These are phyloP conservation scores for Phytophthora sp. DNA, from an alignment of 352 stramenopile species.

Conservation along the genomic window DNA sequence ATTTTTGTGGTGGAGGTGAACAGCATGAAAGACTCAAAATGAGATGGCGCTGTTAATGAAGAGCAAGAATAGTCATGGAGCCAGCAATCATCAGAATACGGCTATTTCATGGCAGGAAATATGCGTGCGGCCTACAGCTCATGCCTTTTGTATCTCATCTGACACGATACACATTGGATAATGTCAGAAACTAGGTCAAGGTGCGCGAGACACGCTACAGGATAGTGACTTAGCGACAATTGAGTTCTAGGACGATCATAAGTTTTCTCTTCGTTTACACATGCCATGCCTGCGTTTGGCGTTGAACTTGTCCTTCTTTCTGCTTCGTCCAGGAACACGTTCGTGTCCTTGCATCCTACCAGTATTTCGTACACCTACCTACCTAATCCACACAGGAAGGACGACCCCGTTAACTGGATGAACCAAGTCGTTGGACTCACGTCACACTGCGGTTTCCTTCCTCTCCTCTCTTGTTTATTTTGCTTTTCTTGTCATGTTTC, in stretches of 20 bases:
- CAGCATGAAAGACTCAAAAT: background rate
- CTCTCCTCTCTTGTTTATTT: constrained; percentile 45
- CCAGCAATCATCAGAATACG: constrained; percentile 6
- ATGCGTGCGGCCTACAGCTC: too few relatives aligned
- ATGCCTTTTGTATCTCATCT: background rate
- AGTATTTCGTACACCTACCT: constrained; percentile 40
- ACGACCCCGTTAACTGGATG: constrained; percentile 1
- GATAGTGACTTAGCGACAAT: too few relatives aligned
- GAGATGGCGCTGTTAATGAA: too few relatives aligned
- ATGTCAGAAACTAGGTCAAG: constrained; percentile 23
- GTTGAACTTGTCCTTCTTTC: constrained; percentile 23
- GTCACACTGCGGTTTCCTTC: constrained; percentile 19
- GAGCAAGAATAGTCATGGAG: constrained; percentile 20
- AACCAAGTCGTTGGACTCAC: constrained; percentile 24
- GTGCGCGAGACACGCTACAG: constrained; percentile 11
- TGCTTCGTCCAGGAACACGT: constrained; percentile 22
- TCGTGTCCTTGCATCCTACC: constrained; percentile 27
- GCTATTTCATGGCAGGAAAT: too few relatives aligned
- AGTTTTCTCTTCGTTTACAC: constrained; percentile 38
- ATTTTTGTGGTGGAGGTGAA: constrained; percentile 21
- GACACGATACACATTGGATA: constrained; percentile 6
- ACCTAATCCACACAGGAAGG: constrained; percentile 38
- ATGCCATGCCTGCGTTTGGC: constrained; percentile 23
- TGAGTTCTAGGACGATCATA: constrained; percentile 34
- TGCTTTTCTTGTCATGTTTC: constrained; percentile 50